phyloP scores from a whole-genome alignment of 257 asterid species.

The Leonotis leonurus region DNA sequence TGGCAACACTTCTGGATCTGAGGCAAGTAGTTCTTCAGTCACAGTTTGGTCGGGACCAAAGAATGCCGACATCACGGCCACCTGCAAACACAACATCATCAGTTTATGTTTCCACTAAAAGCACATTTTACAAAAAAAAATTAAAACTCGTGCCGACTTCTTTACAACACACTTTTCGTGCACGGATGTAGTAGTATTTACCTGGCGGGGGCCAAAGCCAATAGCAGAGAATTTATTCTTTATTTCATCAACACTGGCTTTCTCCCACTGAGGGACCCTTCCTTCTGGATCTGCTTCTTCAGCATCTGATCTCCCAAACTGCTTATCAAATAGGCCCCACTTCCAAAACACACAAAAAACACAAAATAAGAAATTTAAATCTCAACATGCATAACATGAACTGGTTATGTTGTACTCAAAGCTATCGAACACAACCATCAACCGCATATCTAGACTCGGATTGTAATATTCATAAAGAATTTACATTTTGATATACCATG shows the following conservation, averaged over 20 bases:
- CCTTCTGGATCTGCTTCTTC: conserved; percentile 92
- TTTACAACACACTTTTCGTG: too few relatives aligned
- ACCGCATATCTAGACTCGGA: background rate
- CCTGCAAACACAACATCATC: conserved; percentile 31
- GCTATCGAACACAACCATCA: background rate
- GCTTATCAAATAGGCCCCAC: conserved; percentile 89
- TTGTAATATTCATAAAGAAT: background rate
- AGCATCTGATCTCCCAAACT: conserved; percentile 76
- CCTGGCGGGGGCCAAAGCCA: conserved; percentile 97
- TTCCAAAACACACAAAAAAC: conserved; percentile 21
- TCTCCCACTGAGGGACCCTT: conserved; percentile 83
- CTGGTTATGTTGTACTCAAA: background rate
- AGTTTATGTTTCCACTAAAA: background rate
- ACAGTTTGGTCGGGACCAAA: conserved; percentile 90
- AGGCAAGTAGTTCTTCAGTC: conserved; percentile 64
- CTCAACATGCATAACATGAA: background rate
- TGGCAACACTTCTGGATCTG: conserved; percentile 74
- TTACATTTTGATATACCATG: background rate
- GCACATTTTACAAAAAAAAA: too few relatives aligned
- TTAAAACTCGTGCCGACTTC: too few relatives aligned
- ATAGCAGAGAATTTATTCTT: conserved; percentile 67
- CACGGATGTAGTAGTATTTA: too few relatives aligned
- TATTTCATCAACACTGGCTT: conserved; percentile 62
- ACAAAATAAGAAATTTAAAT: background rate
- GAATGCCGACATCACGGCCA: conserved; percentile 92